phyloP scores from a whole-genome alignment of 345 rosid genomes.

The Pugionium dolabratum region DNA sequence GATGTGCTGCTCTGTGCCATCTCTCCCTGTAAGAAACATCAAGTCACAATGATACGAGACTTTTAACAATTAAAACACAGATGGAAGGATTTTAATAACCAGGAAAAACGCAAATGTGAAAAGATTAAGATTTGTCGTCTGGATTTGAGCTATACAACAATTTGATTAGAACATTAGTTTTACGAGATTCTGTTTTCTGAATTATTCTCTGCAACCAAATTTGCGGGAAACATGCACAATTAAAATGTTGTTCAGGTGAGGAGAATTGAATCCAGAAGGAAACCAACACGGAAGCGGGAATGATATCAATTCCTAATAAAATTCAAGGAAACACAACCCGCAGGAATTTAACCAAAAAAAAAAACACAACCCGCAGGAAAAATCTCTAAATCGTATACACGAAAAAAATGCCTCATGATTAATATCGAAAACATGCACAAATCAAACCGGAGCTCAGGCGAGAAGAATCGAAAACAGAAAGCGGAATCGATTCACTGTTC shows the following conservation, averaged over 20 bases:
- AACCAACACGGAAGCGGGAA: not conserved
- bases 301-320: not conserved
- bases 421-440: not conserved
- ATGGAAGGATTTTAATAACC: not conserved
- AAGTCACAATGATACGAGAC: not conserved
- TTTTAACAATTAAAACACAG: not conserved
- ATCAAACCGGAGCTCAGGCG: conserved; percentile 4
- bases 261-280: conserved; percentile 9
- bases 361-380: no score
- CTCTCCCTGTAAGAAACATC: conserved; percentile 28
- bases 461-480: conserved; percentile 14
- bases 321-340: not conserved
- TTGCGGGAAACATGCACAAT: not conserved
- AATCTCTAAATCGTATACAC: conserved; percentile 11
- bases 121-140: conserved; percentile 6
- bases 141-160: not conserved
- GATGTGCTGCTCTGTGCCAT: conserved; percentile 41
- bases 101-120: not conserved
- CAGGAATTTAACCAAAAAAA: not conserved
- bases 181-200: not conserved
- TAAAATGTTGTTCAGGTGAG: not conserved
- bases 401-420: not conserved
- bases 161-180: conserved; percentile 4
- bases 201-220: not conserved
- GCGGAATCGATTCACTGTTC: conserved; percentile 1